Base-by-base conservation (phyloP, 2,329 filamentous ascomycete species). In the Talaromyces sp. region DNA sequence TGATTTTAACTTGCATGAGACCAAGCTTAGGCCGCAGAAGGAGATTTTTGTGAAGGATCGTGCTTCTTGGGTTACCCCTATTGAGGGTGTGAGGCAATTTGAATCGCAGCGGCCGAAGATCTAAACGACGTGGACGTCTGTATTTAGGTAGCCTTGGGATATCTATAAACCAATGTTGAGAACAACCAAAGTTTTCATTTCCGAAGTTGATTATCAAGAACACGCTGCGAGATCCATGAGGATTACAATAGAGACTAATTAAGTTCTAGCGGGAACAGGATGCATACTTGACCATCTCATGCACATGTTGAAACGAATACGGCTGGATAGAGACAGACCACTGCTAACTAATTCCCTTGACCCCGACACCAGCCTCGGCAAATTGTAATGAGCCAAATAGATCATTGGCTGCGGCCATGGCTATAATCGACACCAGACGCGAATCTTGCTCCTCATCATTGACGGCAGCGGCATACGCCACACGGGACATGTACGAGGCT, bases 1-100 rank as follows among this genome's bases (percentile, higher is more conserved):
- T 72, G 87, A 89, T 74, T 86, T 87, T 59, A 73, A 71, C 60
- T 70, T 89, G 61, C 80, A 83, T 41, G 85, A 89, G 75, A 85
- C 82, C 0, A 84, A 81, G 70, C 72, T 89, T 67, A 83, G 76
- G 70, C 87, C 87, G 0, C 73, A 71, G 66, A 67, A 80, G 0
- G 87, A 89, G 77, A 76, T 80, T 58, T 89, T 82, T 72, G 75
- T 75, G 0, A 81, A 85, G 73, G 78, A 83, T 67, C 75, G 86
- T 2, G 84, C 84, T 43, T 41, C 56, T 59, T 59, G 56, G 2
- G 70, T 45, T 33, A 45, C 56, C 3, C 22, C 56, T 43, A 59
- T 59, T 59, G 56, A 58, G 39, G 56, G 56, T 33, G 37, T 45
- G 22, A 22, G 11, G 37, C 56, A 59, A 24, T n/a, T 59, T n/a